A percentile compares a stretch with the other conserved stretches of the same genome.
These are phyloP conservation scores for Flaveria brownii DNA, from an alignment of 129 eudicot species.

Conservation along the genomic window DNA sequence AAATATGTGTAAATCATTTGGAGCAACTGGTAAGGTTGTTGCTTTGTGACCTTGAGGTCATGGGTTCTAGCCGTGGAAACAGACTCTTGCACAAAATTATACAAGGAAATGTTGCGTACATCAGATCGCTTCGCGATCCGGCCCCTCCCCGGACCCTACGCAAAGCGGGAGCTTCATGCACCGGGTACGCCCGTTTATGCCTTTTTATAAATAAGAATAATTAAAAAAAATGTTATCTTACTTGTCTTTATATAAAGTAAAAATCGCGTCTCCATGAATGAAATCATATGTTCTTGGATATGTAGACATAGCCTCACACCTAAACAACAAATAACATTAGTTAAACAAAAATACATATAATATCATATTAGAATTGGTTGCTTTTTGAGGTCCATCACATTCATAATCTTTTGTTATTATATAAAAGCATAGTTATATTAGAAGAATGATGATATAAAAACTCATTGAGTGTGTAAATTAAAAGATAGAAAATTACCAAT, in stretches of 20 bases:
- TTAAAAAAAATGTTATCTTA: constrained; percentile 22
- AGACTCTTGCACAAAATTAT: no score
- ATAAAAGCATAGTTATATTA: neutral
- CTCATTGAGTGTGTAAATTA: neutral
- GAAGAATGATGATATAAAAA: neutral
- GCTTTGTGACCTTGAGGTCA: no score
- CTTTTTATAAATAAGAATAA: neutral
- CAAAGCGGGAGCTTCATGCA: no score
- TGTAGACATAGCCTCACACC: constrained; percentile 98
- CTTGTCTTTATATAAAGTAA: constrained; percentile 78
- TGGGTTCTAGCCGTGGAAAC: no score
- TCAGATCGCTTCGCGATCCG: no score
- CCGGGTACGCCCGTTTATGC: no score
- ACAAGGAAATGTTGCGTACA: no score
- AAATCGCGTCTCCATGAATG: constrained; percentile 72
- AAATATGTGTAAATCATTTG: neutral
- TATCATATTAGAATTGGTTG: no score
- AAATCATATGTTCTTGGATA: constrained; percentile 96
- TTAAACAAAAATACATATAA: neutral
- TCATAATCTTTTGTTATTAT: neutral
- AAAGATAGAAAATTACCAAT: constrained; percentile 53
- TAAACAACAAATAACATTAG: constrained; percentile 22
- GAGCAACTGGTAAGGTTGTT: no score
- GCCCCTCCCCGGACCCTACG: no score
- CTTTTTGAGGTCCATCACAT: neutral